Conservation (phyloP, 2,329 filamentous ascomycete genomes). For the Neurospora sp. region DNA sequence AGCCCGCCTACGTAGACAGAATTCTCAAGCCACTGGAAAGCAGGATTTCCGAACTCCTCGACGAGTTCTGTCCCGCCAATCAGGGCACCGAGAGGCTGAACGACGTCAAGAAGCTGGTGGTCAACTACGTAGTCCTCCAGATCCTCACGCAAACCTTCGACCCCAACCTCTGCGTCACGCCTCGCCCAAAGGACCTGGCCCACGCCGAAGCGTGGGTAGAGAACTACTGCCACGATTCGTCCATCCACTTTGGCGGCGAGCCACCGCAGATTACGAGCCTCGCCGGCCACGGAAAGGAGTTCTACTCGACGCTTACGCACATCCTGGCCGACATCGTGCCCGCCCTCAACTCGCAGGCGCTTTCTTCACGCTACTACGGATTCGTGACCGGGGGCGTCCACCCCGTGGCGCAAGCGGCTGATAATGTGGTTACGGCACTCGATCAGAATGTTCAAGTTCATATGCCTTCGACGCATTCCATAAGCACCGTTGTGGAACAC, state of each 20-base stretch:
- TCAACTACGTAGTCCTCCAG: background rate
- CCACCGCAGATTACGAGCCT: background rate
- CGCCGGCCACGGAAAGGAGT: background rate
- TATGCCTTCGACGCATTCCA: slow-evolving; percentile 58
- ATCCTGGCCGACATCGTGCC: slow-evolving; percentile 38
- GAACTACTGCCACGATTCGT: slow-evolving; percentile 13
- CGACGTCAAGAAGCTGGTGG: background rate
- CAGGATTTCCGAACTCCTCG: background rate
- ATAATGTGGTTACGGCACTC: slow-evolving; percentile 68
- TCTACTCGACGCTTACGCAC: slow-evolving; percentile 29
- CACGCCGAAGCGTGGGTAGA: background rate
- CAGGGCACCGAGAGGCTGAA: background rate
- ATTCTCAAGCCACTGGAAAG: background rate
- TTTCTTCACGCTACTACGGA: slow-evolving; percentile 66
- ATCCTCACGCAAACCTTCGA: background rate
- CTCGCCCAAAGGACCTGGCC: background rate
- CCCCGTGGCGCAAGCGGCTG: slow-evolving; percentile 69
- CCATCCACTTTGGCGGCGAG: slow-evolving; percentile 21
- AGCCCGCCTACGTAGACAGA: background rate
- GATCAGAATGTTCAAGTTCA: slow-evolving; percentile 85
- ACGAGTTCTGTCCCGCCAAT: background rate
- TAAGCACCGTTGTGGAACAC: slow-evolving; percentile 69
- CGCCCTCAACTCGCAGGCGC: slow-evolving; percentile 56
- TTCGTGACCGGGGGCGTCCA: slow-evolving; percentile 80
- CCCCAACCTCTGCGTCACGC: background rate